Percentiles rank a stretch among this genome's conserved stretches.
phyloP scores from a whole-genome alignment of 2,329 filamentous ascomycete species.

The Gremmenia infestans region DNA sequence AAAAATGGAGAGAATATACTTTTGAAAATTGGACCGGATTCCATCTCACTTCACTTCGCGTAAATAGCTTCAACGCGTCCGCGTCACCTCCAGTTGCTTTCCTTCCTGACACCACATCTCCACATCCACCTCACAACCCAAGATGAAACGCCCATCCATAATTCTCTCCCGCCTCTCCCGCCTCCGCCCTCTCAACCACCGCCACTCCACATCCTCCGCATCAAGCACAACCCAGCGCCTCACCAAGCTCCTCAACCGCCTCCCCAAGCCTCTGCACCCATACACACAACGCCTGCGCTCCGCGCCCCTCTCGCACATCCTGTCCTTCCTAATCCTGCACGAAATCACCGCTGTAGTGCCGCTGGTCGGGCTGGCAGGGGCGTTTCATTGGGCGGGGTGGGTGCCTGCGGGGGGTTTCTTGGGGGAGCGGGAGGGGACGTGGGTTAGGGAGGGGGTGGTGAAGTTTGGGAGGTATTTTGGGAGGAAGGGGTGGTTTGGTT shows the following conservation, averaged over 20 bases:
- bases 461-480: conserved; percentile 74
- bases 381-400: conserved; percentile 77
- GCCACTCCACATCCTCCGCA: not conserved
- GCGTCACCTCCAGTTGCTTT: no score
- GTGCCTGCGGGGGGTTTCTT: conserved; percentile 51
- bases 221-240: conserved; percentile 5
- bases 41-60: no score
- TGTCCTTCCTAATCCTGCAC: conserved; percentile 84
- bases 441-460: conserved; percentile 44
- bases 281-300: conserved; percentile 66
- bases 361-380: conserved; percentile 64
- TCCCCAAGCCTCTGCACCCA: conserved; percentile 59
- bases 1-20: no score
- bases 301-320: conserved; percentile 77
- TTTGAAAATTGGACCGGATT: no score
- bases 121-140: not conserved
- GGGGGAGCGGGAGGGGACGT: conserved; percentile 29
- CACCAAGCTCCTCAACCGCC: conserved; percentile 21
- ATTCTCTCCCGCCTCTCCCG: not conserved
- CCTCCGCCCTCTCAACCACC: not conserved
- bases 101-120: not conserved
- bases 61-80: no score
- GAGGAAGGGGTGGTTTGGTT: conserved; percentile 76
- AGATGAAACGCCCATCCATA: no score
- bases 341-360: conserved; percentile 86